Evolutionary conservation across 306 rosid species (phyloP), one percentile per base, ranked within the genome.

Genomic region (Rosa rugosa): DNA sequence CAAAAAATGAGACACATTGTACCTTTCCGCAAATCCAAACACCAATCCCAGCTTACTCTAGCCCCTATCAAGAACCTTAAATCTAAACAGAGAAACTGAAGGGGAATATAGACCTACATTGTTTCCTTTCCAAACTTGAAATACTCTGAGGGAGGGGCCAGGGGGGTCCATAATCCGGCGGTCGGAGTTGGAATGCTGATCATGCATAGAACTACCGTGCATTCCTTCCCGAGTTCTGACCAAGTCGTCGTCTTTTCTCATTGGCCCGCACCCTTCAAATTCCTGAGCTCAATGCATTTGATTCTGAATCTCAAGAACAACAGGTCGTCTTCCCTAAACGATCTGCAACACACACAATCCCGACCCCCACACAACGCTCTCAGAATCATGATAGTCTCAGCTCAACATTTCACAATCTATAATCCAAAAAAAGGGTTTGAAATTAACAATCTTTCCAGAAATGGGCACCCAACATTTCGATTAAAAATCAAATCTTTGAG

Each of bases 41-140:
- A 34, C 25, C 46, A 65, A 34, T 62, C 67, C 67, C 67, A 57
- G 34, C 34, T 22, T n/a, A 57, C 34, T 9, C 0, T 22, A 11
- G 47, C 10, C 0, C 47, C 9, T 7, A 44, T 40, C 16, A n/a
- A 6, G 4, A 45, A 69, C 18, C 22, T 53, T 53, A 23, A 53
- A 51, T 51, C 57, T 17, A 6, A 51, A 51, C 5, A 51, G 18
- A 5, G 9, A 51, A 51, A 51, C 1, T 5, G n/a, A 17, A 16
- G n/a, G 17, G 0, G n/a, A 45, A 11, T 3, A 51, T 5, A 10
- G 16, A 6, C 83, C 69, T 79, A 85, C 88, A 63, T 85, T 85
- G 80, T 66, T 85, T 79, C 88, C 88, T 81, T 81, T 85, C 88
- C 88, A 85, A 63, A 81, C 69, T 75, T 85, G 76, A 78, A 74